phyloP scores from a whole-genome alignment of 176 grass and related monocot genomes.

The Oropetium thomaeum region DNA sequence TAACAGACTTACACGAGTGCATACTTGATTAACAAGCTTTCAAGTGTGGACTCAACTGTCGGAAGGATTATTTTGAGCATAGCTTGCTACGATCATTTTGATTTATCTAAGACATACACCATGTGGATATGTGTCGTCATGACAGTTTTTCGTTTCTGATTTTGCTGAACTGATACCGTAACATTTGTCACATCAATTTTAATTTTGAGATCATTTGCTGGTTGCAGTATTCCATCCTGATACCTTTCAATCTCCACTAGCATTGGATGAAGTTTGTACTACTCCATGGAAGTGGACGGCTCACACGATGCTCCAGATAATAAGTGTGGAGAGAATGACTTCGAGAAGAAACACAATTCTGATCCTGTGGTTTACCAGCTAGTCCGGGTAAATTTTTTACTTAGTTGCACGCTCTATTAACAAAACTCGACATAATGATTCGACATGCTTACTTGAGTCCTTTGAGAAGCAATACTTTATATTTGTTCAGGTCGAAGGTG shows the following conservation, averaged over 20 bases:
- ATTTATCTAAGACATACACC: neutral
- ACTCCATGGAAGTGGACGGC: conserved; percentile 62
- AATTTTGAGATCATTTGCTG: conserved; percentile 23
- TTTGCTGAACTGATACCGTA: neutral
- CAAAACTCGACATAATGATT: neutral
- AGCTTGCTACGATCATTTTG: neutral
- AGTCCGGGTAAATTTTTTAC: conserved; percentile 71
- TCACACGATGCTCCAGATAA: conserved; percentile 36
- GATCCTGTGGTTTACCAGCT: conserved; percentile 92
- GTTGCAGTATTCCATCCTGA: conserved; percentile 24
- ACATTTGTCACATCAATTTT: neutral
- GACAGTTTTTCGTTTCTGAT: neutral
- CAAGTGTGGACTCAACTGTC: neutral
- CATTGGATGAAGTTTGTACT: conserved; percentile 58
- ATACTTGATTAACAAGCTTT: neutral
- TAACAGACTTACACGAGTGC: neutral
- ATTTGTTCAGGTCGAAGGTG: conserved; percentile 85
- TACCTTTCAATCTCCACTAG: conserved; percentile 8
- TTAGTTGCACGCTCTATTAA: conserved; percentile 1
- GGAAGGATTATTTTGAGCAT: neutral
- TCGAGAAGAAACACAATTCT: conserved; percentile 46
- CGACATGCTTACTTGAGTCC: neutral
- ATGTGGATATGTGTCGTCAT: neutral
- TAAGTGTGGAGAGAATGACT: conserved; percentile 46
- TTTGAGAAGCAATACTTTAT: neutral